These are phyloP conservation scores for Yarrowia hollandica DNA, from an alignment of 805 yeast genomes.

Conservation along the genomic window DNA sequence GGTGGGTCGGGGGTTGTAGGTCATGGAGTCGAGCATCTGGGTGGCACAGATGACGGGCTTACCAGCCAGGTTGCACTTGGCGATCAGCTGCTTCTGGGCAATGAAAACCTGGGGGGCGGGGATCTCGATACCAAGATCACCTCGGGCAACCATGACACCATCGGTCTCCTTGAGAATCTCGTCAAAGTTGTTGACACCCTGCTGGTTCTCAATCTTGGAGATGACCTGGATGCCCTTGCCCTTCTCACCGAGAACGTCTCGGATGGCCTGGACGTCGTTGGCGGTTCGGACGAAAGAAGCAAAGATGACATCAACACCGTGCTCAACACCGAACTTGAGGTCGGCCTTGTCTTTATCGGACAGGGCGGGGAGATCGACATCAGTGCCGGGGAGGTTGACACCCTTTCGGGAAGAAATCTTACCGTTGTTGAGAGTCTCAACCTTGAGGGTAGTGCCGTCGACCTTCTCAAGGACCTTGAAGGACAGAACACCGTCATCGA, in stretches of 20 bases:
- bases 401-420: constrained; percentile 97
- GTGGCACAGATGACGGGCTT: constrained; percentile 99
- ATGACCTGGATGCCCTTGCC: constrained; percentile 96
- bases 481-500: constrained; percentile 97
- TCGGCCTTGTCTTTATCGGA: constrained; percentile 95
- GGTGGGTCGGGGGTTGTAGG: constrained; percentile 99
- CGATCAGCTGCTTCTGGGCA: constrained; percentile 97
- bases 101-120: constrained; percentile 99
- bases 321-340: constrained; percentile 92
- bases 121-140: constrained; percentile 98
- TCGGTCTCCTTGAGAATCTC: constrained; percentile 92
- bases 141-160: constrained; percentile 99
- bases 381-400: constrained; percentile 98
- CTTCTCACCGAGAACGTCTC: constrained; percentile 93
- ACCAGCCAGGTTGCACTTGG: constrained; percentile 98
- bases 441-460: constrained; percentile 80
- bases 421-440: constrained; percentile 89
- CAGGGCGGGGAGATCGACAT: constrained; percentile 96
- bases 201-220: constrained; percentile 98
- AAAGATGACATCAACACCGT: constrained; percentile 96
- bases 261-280: constrained; percentile 83
- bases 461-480: constrained; percentile 85
- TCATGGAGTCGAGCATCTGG: constrained; percentile 99
- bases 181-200: constrained; percentile 99
- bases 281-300: constrained; percentile 98